Conservation (phyloP, 2,329 filamentous ascomycete genomes). For the Fusarium longipes region DNA sequence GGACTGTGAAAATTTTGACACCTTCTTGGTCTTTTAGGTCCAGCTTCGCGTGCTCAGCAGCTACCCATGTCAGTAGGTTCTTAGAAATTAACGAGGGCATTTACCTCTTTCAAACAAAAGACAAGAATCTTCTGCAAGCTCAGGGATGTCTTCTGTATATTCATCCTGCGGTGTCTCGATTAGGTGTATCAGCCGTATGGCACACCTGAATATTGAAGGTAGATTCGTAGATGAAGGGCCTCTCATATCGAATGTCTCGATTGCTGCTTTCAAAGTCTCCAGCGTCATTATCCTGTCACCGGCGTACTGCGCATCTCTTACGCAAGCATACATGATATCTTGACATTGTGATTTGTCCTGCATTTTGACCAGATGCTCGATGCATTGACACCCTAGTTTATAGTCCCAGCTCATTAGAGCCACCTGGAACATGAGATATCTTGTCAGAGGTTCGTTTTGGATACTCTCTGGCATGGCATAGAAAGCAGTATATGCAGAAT, state of each 20-base stretch:
- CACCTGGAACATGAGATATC: constrained; percentile 80
- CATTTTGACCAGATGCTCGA: constrained; percentile 68
- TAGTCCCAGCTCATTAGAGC: constrained; percentile 69
- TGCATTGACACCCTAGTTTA: constrained; percentile 70
- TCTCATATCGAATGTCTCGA: constrained; percentile 43
- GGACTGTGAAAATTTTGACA: constrained; percentile 65
- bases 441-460: constrained; percentile 72
- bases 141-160: neutral
- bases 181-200: constrained; percentile 62
- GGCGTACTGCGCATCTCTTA: constrained; percentile 77
- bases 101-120: constrained; percentile 59
- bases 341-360: constrained; percentile 60
- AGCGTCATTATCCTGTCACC: constrained; percentile 70
- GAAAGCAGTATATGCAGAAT: constrained; percentile 55
- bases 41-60: constrained; percentile 47
- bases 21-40: constrained; percentile 54
- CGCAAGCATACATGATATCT: constrained; percentile 81
- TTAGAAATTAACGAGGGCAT: constrained; percentile 10
- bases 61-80: constrained; percentile 35
- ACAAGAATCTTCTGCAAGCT: constrained; percentile 63
- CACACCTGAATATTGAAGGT: constrained; percentile 59
- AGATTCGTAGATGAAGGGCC: constrained; percentile 45
- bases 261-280: constrained; percentile 51
- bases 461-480: constrained; percentile 67
- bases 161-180: constrained; percentile 52